A percentile compares a stretch with the other conserved stretches of the same genome.
Evolutionary conservation across 2,329 filamentous ascomycete genomes (phyloP).

Genomic region (Amauroascus verrucosus): DNA sequence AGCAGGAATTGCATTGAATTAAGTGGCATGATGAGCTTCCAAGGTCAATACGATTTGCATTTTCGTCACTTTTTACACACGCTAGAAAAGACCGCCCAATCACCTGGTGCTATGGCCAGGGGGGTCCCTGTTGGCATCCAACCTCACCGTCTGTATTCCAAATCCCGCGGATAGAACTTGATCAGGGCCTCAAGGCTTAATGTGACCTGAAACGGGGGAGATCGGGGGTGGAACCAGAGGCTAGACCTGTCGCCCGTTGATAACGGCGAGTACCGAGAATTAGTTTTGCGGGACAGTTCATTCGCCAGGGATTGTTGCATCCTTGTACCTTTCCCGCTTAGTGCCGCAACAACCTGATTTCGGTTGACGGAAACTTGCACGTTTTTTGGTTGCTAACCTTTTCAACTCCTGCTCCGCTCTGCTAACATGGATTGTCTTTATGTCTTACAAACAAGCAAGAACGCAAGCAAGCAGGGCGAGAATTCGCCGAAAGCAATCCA

Average conservation of each 20-base stretch:
- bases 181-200: background rate
- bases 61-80: too few species aligned
- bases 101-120: too few species aligned
- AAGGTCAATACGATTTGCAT: too few species aligned
- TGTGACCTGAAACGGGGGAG: too few species aligned
- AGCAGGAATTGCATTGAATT: too few species aligned
- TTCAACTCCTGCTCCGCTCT: background rate
- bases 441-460: too few species aligned
- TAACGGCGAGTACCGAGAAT: background rate
- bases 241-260: too few species aligned
- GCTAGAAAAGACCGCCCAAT: too few species aligned
- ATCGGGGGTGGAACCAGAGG: too few species aligned
- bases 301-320: background rate
- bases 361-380: background rate
- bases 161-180: background rate
- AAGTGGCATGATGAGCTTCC: too few species aligned
- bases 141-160: background rate
- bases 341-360: conserved; percentile 7
- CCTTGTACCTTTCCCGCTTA: background rate
- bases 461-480: conserved; percentile 1
- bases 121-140: too few species aligned
- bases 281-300: background rate
- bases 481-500: background rate
- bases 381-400: background rate
- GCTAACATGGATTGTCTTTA: too few species aligned